A percentile compares a stretch with the other conserved stretches of the same genome.
These are phyloP conservation scores for Xylaria curta DNA, from an alignment of 495 filamentous ascomycete species.

Conservation along the genomic window DNA sequence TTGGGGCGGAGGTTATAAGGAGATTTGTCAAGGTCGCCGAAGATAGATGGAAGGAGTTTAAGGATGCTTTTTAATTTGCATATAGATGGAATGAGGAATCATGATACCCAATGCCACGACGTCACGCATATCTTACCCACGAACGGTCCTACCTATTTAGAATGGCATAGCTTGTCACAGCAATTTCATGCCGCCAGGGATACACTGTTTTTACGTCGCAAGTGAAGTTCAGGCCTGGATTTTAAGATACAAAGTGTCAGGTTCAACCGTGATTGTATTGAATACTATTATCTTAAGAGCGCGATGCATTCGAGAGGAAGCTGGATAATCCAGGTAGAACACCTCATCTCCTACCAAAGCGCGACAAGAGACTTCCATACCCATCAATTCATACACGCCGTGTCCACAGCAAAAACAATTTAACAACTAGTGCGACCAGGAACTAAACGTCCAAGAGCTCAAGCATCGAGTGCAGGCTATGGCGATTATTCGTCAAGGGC, in stretches of 20 bases:
- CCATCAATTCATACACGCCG: not conserved
- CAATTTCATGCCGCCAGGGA: not conserved
- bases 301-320: not conserved
- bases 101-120: conserved; percentile 28
- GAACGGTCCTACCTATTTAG: not conserved
- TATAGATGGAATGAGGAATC: conserved; percentile 19
- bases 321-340: not conserved
- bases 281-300: not conserved
- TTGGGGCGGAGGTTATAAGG: conserved; percentile 48
- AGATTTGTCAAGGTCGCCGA: conserved; percentile 49
- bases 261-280: not conserved
- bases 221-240: not conserved
- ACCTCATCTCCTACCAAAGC: not conserved
- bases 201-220: not conserved
- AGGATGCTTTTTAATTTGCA: conserved; percentile 16
- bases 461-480: not conserved
- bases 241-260: not conserved
- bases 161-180: not conserved
- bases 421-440: not conserved
- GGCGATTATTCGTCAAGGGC: not conserved
- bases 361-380: not conserved
- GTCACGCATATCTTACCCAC: not conserved
- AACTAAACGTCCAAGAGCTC: not conserved
- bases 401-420: not conserved
- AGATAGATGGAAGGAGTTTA: conserved; percentile 51